Conservation (phyloP, 768 basidiomycete species). For the Leccinum variicolor region DNA sequence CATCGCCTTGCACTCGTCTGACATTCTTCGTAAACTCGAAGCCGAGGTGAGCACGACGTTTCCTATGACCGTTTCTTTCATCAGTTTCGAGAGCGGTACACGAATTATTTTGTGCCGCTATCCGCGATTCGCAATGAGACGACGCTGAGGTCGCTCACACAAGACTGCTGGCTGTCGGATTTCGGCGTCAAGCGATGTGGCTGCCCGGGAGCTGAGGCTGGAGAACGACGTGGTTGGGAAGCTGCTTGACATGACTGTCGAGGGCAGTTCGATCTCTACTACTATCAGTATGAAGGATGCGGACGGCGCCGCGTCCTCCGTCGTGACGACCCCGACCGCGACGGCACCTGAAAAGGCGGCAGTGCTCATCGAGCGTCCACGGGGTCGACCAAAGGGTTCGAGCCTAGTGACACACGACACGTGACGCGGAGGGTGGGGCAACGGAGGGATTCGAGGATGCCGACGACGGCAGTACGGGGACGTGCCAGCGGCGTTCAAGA, state of each 20-base stretch:
- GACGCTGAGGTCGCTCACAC: constrained; percentile 42
- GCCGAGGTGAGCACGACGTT: constrained; percentile 54
- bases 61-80: neutral
- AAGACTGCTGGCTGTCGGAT: constrained; percentile 45
- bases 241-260: constrained; percentile 28
- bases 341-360: neutral
- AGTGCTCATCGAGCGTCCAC: constrained; percentile 5
- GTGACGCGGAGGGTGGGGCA: neutral
- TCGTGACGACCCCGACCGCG: neutral
- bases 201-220: constrained; percentile 22
- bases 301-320: neutral
- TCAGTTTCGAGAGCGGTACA: constrained; percentile 77
- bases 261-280: constrained; percentile 30
- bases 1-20: constrained; percentile 85
- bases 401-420: constrained; percentile 6
- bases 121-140: constrained; percentile 37
- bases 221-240: no score
- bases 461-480: constrained; percentile 10
- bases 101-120: constrained; percentile 64
- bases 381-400: constrained; percentile 19
- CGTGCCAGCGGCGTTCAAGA: constrained; percentile 27
- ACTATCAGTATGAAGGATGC: constrained; percentile 8
- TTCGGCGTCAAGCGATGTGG: constrained; percentile 39
- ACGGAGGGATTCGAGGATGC: neutral
- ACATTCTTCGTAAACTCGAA: constrained; percentile 71